Evolutionary conservation across 305 asterid genomes (phyloP).

Genomic region (Fraxinus velutina): DNA sequence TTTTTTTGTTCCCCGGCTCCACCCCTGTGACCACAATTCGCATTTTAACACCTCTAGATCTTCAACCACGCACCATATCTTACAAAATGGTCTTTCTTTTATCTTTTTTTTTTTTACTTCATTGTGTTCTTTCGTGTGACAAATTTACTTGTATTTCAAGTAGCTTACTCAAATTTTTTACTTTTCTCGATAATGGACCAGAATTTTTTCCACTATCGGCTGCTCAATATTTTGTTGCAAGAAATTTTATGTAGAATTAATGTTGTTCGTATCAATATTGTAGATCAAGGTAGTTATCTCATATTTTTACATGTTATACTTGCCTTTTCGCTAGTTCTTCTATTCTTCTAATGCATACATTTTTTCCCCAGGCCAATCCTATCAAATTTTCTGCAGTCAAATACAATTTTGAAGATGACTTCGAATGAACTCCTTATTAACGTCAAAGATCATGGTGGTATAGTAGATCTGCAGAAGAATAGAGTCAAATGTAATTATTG

Average conservation of each 20-base stretch:
- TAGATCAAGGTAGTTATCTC: background rate
- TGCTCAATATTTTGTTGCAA: background rate
- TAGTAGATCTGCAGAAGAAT: constrained; percentile 22
- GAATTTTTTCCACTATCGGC: background rate
- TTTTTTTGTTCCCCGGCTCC: too few species aligned
- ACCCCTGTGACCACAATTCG: background rate
- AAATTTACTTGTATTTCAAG: background rate
- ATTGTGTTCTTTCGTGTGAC: background rate
- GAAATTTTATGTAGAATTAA: background rate
- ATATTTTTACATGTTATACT: background rate
- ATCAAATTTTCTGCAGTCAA: background rate
- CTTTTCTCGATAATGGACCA: background rate
- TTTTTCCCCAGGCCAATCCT: background rate
- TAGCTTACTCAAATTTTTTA: background rate
- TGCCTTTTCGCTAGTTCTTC: background rate
- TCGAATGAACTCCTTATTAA: background rate
- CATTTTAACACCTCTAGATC: background rate
- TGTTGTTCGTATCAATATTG: background rate
- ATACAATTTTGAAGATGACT: background rate
- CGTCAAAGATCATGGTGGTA: constrained; percentile 21
- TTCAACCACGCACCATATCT: background rate
- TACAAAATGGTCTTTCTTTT: background rate
- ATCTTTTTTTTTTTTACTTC: background rate
- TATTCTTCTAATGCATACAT: background rate
- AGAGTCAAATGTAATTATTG: constrained; percentile 23